phyloP scores from a whole-genome alignment of 176 grass and related monocot genomes.

The Avena eriantha region DNA sequence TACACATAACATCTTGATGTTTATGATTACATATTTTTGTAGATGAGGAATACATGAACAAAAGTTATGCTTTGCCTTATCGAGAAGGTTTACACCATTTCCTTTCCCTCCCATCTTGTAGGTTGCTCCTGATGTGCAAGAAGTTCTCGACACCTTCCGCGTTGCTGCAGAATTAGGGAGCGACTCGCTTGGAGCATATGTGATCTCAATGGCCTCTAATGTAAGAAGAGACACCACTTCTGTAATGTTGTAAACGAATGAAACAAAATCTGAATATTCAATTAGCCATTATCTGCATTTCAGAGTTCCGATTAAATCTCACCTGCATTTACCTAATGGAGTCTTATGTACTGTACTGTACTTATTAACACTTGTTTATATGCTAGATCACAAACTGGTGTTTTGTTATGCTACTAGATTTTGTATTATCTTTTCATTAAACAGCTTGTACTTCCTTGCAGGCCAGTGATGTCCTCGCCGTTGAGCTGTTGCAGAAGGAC shows the following conservation, averaged over 20 bases:
- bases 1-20: neutral
- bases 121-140: constrained; percentile 77
- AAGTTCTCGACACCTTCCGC: constrained; percentile 88
- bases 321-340: neutral
- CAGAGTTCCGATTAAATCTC: neutral
- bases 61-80: neutral
- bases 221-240: constrained; percentile 45
- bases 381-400: neutral
- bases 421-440: neutral
- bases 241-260: neutral
- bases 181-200: constrained; percentile 86
- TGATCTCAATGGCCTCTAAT: constrained; percentile 99
- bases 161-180: constrained; percentile 90
- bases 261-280: neutral
- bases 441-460: constrained; percentile 42
- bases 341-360: neutral
- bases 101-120: constrained; percentile 43
- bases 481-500: constrained; percentile 96
- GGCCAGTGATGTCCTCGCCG: constrained; percentile 92
- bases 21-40: neutral
- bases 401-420: neutral
- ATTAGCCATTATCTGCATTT: neutral
- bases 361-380: neutral
- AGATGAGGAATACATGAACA: neutral
- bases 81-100: constrained; percentile 10